phyloP scores from a whole-genome alignment of 1,284 basidiomycete species.

The Microbotryum intermedium region DNA sequence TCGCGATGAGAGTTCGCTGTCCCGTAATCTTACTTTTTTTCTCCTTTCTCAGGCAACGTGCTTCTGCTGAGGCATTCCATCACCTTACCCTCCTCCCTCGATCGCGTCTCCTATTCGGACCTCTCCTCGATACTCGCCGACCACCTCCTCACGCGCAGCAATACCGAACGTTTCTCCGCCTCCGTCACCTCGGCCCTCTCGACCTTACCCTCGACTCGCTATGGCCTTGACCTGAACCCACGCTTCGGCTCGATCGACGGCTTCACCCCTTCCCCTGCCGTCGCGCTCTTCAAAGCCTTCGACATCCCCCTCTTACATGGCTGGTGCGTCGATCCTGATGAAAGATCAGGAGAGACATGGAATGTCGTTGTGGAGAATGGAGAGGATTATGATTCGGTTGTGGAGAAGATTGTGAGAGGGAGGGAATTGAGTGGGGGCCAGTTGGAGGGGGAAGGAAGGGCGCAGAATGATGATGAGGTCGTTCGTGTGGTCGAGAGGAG shows the following conservation, averaged over 20 bases:
- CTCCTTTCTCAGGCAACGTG: slow-evolving; percentile 57
- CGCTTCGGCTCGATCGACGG: slow-evolving; percentile 58
- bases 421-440: slow-evolving; percentile 60
- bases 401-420: slow-evolving; percentile 63
- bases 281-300: slow-evolving; percentile 73
- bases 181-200: slow-evolving; percentile 52
- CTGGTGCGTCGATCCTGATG: slow-evolving; percentile 70
- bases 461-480: slow-evolving; percentile 13
- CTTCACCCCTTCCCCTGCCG: slow-evolving; percentile 51
- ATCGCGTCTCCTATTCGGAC: slow-evolving; percentile 69
- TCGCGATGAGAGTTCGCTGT: too few relatives aligned
- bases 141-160: slow-evolving; percentile 57
- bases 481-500: slow-evolving; percentile 17
- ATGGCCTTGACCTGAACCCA: slow-evolving; percentile 79
- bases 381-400: slow-evolving; percentile 48
- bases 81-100: slow-evolving; percentile 50
- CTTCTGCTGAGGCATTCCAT: slow-evolving; percentile 67
- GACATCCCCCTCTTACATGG: slow-evolving; percentile 76
- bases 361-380: slow-evolving; percentile 47
- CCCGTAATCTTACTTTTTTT: too few relatives aligned
- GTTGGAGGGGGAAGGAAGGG: slow-evolving; percentile 7
- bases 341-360: slow-evolving; percentile 46
- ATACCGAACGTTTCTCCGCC: slow-evolving; percentile 31
- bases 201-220: slow-evolving; percentile 65
- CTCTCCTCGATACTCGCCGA: slow-evolving; percentile 73